A percentile compares a stretch with the other conserved stretches of the same genome.
phyloP scores from a whole-genome alignment of 345 rosid genomes.

The Gossypium arboreum region DNA sequence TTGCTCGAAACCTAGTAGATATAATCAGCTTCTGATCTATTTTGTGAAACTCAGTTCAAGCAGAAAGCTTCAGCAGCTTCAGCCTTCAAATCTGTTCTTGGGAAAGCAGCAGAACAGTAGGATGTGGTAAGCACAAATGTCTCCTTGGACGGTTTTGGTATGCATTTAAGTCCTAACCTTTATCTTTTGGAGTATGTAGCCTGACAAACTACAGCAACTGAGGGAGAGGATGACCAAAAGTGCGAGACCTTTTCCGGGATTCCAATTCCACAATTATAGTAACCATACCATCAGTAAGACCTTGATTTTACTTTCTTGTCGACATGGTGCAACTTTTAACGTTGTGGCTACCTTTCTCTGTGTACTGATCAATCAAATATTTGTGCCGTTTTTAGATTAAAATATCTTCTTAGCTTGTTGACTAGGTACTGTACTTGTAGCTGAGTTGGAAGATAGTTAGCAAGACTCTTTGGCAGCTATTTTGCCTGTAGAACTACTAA shows the following conservation, averaged over 20 bases:
- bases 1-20: neutral
- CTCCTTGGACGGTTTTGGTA: conserved; percentile 6
- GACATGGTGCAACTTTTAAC: neutral
- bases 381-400: neutral
- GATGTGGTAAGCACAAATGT: conserved; percentile 46
- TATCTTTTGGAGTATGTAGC: conserved; percentile 28
- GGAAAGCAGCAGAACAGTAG: conserved; percentile 45
- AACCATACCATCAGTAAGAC: conserved; percentile 70
- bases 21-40: conserved; percentile 10
- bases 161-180: conserved; percentile 15
- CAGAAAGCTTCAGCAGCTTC: conserved; percentile 71
- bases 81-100: conserved; percentile 55
- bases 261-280: conserved; percentile 56
- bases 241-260: conserved; percentile 64
- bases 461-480: neutral
- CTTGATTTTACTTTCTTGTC: conserved; percentile 1
- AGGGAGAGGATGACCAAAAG: conserved; percentile 63
- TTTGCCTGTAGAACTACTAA: neutral
- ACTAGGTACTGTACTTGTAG: neutral
- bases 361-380: neutral
- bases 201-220: conserved; percentile 55
- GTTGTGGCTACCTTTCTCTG: neutral
- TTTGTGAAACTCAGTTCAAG: conserved; percentile 44
- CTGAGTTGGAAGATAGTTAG: neutral
- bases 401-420: neutral